Conservation (phyloP, 2,329 filamentous ascomycete genomes). For the Trichoderma sp. region DNA sequence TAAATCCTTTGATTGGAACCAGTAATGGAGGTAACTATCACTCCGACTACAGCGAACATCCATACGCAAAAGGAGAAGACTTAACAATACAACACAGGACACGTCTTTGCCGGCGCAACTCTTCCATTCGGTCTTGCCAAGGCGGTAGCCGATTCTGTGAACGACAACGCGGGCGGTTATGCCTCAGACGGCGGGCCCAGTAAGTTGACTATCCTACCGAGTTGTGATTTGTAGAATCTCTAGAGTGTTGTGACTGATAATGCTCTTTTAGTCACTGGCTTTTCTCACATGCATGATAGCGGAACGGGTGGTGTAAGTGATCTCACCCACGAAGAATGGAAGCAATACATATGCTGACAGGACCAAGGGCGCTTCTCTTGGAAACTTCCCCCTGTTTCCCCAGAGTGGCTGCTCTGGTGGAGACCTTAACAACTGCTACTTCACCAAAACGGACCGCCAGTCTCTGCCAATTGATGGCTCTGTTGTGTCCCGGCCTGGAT, state of each 20-base stretch:
- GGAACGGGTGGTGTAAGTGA: conserved; percentile 33
- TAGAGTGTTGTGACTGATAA: background rate
- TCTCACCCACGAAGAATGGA: background rate
- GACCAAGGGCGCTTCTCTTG: conserved; percentile 41
- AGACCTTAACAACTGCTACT: conserved; percentile 48
- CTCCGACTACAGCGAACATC: background rate
- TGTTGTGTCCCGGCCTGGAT: conserved; percentile 54
- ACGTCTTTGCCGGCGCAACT: conserved; percentile 31
- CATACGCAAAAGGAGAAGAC: background rate
- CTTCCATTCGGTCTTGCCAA: conserved; percentile 33
- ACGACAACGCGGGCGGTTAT: conserved; percentile 29
- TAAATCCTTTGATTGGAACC: conserved; percentile 30
- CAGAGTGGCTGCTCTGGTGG: conserved; percentile 46
- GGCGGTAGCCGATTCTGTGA: conserved; percentile 28
- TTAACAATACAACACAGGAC: conserved; percentile 21
- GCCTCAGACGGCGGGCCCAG: conserved; percentile 27
- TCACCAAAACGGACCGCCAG: conserved; percentile 45
- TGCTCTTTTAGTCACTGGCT: conserved; percentile 27
- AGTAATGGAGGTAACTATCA: conserved; percentile 25
- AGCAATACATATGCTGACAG: background rate
- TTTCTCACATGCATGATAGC: conserved; percentile 33
- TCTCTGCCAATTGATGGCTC: conserved; percentile 48
- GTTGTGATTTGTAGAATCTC: background rate
- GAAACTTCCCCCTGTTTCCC: conserved; percentile 51
- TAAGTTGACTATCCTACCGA: conserved; percentile 8